phyloP scores from a whole-genome alignment of 2,329 filamentous ascomycete genomes.

The Botrytis squamosa region DNA sequence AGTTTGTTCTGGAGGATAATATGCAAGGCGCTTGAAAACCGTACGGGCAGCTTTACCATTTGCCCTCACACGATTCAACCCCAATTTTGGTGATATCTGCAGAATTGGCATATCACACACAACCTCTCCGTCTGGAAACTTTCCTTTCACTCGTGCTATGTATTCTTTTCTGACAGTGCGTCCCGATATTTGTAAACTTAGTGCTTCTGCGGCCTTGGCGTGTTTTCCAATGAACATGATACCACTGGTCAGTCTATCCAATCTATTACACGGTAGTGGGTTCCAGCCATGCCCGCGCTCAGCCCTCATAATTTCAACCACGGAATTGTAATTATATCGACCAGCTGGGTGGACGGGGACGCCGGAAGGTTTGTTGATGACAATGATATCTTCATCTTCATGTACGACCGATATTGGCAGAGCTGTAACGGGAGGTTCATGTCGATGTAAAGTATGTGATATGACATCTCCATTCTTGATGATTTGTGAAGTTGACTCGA shows the following conservation, averaged over 20 bases:
- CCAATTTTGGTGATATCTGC: slow-evolving; percentile 90
- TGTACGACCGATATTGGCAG: slow-evolving; percentile 79
- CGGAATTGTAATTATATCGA: slow-evolving; percentile 91
- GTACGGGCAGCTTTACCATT: slow-evolving; percentile 88
- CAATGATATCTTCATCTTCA: slow-evolving; percentile 89
- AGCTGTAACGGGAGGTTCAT: slow-evolving; percentile 88
- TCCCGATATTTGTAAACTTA: slow-evolving; percentile 73
- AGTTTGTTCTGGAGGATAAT: slow-evolving; percentile 61
- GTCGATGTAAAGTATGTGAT: slow-evolving; percentile 89
- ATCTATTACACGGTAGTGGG: slow-evolving; percentile 78
- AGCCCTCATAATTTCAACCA: slow-evolving; percentile 88
- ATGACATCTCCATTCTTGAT: slow-evolving; percentile 89
- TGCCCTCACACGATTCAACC: slow-evolving; percentile 89
- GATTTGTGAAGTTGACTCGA: slow-evolving; percentile 63
- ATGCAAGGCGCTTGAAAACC: slow-evolving; percentile 89
- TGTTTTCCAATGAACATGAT: slow-evolving; percentile 98
- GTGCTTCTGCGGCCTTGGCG: slow-evolving; percentile 70
- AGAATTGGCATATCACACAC: slow-evolving; percentile 93
- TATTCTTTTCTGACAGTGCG: slow-evolving; percentile 94
- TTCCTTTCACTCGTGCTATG: slow-evolving; percentile 82
- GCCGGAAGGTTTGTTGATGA: slow-evolving; percentile 95
- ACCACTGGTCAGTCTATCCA: slow-evolving; percentile 90
- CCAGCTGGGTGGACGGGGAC: slow-evolving; percentile 94
- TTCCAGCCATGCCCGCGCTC: slow-evolving; percentile 59
- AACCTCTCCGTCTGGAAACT: slow-evolving; percentile 88